These are phyloP conservation scores for Colletotrichum echinochloae DNA, from an alignment of 2,329 filamentous ascomycete genomes.

Conservation along the genomic window DNA sequence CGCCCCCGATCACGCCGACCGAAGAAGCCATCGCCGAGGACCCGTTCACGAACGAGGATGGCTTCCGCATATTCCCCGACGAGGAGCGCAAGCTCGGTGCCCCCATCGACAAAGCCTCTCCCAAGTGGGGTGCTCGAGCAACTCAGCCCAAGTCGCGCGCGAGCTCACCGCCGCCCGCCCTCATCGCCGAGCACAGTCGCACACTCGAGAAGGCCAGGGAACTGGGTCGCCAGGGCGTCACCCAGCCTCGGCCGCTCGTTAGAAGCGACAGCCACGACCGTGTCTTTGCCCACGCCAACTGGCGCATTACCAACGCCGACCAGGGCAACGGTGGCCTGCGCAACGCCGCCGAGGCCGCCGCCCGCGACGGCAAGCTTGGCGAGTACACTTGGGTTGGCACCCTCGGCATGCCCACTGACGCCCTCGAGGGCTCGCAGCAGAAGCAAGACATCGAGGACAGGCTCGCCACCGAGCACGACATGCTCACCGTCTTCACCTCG, in stretches of 20 bases:
- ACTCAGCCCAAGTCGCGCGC: constrained; percentile 85
- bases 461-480: constrained; percentile 84
- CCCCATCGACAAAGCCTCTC: constrained; percentile 79
- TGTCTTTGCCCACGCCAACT: constrained; percentile 81
- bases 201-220: constrained; percentile 68
- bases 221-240: constrained; percentile 67
- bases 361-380: constrained; percentile 74
- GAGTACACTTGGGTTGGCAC: constrained; percentile 94
- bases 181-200: constrained; percentile 77
- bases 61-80: constrained; percentile 64
- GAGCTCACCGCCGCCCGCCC: constrained; percentile 78
- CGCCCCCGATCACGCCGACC: constrained; percentile 67
- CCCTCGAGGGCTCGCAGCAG: constrained; percentile 77
- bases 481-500: constrained; percentile 84
- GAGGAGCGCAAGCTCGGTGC: constrained; percentile 65
- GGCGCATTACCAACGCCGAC: constrained; percentile 85
- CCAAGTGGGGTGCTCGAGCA: constrained; percentile 79
- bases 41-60: constrained; percentile 70
- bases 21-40: constrained; percentile 59
- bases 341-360: constrained; percentile 86
- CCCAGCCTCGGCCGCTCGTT: constrained; percentile 63
- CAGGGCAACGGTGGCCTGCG: constrained; percentile 93
- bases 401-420: constrained; percentile 93
- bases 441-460: constrained; percentile 87
- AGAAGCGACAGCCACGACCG: constrained; percentile 75